Base-by-base conservation (phyloP, 345 rosid genomes). In the Eucalyptus paniculata region DNA sequence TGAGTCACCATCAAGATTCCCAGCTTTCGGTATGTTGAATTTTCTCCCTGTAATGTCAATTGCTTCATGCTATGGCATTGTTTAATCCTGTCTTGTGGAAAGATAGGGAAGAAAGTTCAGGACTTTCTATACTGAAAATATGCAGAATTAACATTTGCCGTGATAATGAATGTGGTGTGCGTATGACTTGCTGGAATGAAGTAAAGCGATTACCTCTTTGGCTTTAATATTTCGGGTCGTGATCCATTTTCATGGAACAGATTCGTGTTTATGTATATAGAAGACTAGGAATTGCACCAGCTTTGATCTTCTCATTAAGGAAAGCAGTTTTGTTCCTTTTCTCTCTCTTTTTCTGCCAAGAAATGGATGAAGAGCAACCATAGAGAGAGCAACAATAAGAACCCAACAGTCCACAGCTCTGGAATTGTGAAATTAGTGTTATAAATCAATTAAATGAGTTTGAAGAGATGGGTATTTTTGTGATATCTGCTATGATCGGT, bases 1-100 rank as follows among this genome's bases (percentile, higher is more conserved):
- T 0, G 50, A 4, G 5, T 49, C 50, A 49, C 15, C 5, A 49
- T 12, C 50, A 49, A 13, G 50, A 4, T 13, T 50, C 50, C 16
- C 3, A 50, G 16, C 50, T 13, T 13, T 2, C 2, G 16, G 50
- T 5, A 2, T 2, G 50, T 50, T 5, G 50, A 50, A 13, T 13
- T 50, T 13, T 49, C 50, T 49, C 6, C 50, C 50, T 49, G 1
- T 12, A 49, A 12, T 13, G 50, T 49, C 16, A 2, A 49, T 49
- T 49, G 2, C 16, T 49, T 13, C 6, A 1, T 1, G 16, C 2
- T 2, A 5, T 4, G 50, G 6, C 2, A 49, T 49, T 13, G 5
- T 49, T 49, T 12, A 9, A 49, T 49, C 15, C 15, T 49, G 50
- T 49, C 15, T 49, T 12, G 50, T 49, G 50, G 50, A 49, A 12